These are phyloP conservation scores for Nothopassalora personata DNA, from an alignment of 2,329 filamentous ascomycete genomes.

Conservation along the genomic window DNA sequence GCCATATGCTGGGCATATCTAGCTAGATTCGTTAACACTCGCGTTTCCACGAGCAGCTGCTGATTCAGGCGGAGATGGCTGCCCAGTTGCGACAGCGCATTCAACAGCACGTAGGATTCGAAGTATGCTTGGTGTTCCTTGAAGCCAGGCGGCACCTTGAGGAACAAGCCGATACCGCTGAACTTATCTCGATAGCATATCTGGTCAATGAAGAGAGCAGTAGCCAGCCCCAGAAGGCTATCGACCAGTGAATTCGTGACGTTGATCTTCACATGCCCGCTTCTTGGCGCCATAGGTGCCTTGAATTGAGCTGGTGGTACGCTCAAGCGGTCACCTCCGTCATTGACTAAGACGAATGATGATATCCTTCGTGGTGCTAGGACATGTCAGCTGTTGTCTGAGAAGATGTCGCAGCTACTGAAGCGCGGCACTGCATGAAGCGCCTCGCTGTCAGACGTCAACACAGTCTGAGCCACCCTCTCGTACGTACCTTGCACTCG, in stretches of 20 bases:
- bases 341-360: conserved; percentile 83
- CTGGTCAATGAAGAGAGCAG: conserved; percentile 79
- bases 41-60: conserved; percentile 70
- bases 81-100: conserved; percentile 65
- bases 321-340: conserved; percentile 55
- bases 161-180: conserved; percentile 74
- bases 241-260: conserved; percentile 68
- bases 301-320: conserved; percentile 60
- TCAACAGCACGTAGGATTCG: conserved; percentile 78
- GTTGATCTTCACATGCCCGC: conserved; percentile 44
- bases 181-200: conserved; percentile 85
- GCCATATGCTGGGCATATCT: conserved; percentile 75
- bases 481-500: conserved; percentile 43
- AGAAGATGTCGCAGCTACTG: not conserved
- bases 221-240: conserved; percentile 68
- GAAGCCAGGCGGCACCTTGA: conserved; percentile 86
- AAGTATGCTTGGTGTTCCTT: conserved; percentile 94
- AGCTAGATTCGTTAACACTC: conserved; percentile 78
- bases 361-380: conserved; percentile 70
- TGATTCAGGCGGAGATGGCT: conserved; percentile 67
- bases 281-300: conserved; percentile 54
- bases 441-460: not conserved
- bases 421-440: not conserved
- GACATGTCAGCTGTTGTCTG: not conserved
- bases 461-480: no score